Evolutionary conservation across 441 rosid genomes (phyloP), one percentile per base, ranked within the genome.

Genomic region (Macaranga tanarius): DNA sequence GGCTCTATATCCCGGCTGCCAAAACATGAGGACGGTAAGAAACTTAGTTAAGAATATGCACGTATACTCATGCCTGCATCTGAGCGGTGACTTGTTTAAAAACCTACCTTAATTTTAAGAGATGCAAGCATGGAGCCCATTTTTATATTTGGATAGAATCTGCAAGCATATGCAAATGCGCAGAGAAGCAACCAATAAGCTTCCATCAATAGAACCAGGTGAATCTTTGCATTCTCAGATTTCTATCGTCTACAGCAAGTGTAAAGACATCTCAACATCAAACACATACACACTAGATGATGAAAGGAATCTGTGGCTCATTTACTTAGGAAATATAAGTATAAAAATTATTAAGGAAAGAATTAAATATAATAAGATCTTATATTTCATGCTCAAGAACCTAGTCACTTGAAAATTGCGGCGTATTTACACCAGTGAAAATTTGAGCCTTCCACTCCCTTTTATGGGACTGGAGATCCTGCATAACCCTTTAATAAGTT

Each of bases 141-240:
- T 22, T 57, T 57, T 57, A 25, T 57, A 23, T 57, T 57, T 23
- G 62, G 62, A 57, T 57, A 57, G 62, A 57, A 57, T 25, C 62
- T 57, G 62, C 8, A 25, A 25, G 19, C 62, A 57, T 23, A 57
- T 23, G 62, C 62, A 57, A 57, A 34, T 34, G 38, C 38, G 6
- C 38, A 23, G 6, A 23, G 34, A 25, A 57, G 62, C 3, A 26
- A 57, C 34, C 34, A 13, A 57, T 57, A 57, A 57, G 34, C 38
- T 57, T 57, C 62, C 38, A 25, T 57, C 28, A 57, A 57, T 25
- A 4, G 62, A 57, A 57, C 31, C 4, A 12, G 11, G 31, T 23
- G 17, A 23, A 57, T 12, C 22, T 10, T 55, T 11, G 8, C 10
- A 11, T 57, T 22, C 26, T 57, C 34, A 12, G 13, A 57, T 5